These are phyloP conservation scores for Coffea eugenioides DNA, from an alignment of 257 asterid species.

Conservation along the genomic window DNA sequence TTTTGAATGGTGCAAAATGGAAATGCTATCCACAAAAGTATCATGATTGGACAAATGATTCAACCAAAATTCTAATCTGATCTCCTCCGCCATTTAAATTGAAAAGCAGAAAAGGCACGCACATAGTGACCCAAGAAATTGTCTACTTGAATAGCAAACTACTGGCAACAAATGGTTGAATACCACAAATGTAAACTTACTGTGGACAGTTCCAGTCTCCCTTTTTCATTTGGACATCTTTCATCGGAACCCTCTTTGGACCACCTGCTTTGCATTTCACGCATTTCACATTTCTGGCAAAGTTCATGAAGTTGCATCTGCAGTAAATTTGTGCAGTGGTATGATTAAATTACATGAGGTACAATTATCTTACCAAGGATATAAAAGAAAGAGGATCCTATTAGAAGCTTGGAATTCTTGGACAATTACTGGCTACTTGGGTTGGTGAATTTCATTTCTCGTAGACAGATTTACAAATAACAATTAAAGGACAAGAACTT, in stretches of 20 bases:
- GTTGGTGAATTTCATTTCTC: neutral
- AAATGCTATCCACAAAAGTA: no score
- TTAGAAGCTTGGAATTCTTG: neutral
- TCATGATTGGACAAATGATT: neutral
- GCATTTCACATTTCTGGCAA: slow-evolving; percentile 62
- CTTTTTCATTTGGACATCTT: slow-evolving; percentile 44
- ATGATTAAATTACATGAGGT: neutral
- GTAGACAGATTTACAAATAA: neutral
- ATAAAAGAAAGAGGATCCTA: neutral
- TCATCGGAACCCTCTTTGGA: slow-evolving; percentile 32
- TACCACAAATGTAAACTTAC: slow-evolving; percentile 40
- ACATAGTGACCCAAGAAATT: neutral
- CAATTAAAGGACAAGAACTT: neutral
- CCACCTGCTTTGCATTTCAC: slow-evolving; percentile 52
- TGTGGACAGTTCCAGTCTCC: slow-evolving; percentile 85
- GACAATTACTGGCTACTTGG: neutral
- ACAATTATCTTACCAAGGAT: neutral
- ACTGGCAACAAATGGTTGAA: neutral
- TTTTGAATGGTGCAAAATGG: neutral
- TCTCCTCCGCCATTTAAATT: neutral
- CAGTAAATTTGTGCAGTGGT: slow-evolving; percentile 24
- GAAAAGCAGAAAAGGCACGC: neutral
- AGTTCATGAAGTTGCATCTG: slow-evolving; percentile 89
- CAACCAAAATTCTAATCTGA: neutral
- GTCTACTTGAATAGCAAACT: neutral